phyloP scores from a whole-genome alignment of 2,329 filamentous ascomycete species.

The Ascochyta rabiei region DNA sequence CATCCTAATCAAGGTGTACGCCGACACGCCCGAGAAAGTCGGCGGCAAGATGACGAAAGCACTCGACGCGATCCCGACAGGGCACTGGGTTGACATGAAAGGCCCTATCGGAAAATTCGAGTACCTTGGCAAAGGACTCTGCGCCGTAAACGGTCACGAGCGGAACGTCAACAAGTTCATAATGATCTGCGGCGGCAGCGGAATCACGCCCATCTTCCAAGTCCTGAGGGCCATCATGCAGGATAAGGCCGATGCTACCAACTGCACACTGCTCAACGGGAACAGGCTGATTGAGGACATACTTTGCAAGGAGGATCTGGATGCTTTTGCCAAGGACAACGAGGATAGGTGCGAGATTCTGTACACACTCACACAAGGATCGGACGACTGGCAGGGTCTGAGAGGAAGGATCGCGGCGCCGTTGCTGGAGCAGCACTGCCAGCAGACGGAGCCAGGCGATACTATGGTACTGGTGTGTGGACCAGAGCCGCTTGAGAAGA shows the following conservation, averaged over 20 bases:
- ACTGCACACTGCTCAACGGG: slow-evolving; percentile 76
- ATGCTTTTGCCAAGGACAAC: slow-evolving; percentile 63
- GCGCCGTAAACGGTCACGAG: slow-evolving; percentile 63
- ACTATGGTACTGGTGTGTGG: slow-evolving; percentile 78
- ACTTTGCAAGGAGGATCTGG: slow-evolving; percentile 76
- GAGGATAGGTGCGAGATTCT: slow-evolving; percentile 66
- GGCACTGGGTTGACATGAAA: slow-evolving; percentile 74
- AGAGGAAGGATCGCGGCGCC: slow-evolving; percentile 69
- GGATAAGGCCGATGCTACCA: slow-evolving; percentile 67
- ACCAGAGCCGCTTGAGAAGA: slow-evolving; percentile 75
- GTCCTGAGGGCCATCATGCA: slow-evolving; percentile 76
- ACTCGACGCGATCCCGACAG: slow-evolving; percentile 73
- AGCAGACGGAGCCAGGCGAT: slow-evolving; percentile 54
- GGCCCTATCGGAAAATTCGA: slow-evolving; percentile 86
- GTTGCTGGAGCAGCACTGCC: slow-evolving; percentile 65
- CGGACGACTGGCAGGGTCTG: slow-evolving; percentile 69
- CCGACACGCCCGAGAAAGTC: slow-evolving; percentile 59
- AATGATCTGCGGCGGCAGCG: slow-evolving; percentile 89
- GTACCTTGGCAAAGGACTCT: slow-evolving; percentile 72
- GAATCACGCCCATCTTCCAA: slow-evolving; percentile 90
- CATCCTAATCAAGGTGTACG: slow-evolving; percentile 84
- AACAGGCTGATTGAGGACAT: slow-evolving; percentile 82
- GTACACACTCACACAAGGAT: slow-evolving; percentile 71
- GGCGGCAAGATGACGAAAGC: slow-evolving; percentile 85
- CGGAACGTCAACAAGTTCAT: slow-evolving; percentile 70